Base-by-base conservation (phyloP, 2,329 filamentous ascomycete genomes). In the Teratosphaeria zuluensis region DNA sequence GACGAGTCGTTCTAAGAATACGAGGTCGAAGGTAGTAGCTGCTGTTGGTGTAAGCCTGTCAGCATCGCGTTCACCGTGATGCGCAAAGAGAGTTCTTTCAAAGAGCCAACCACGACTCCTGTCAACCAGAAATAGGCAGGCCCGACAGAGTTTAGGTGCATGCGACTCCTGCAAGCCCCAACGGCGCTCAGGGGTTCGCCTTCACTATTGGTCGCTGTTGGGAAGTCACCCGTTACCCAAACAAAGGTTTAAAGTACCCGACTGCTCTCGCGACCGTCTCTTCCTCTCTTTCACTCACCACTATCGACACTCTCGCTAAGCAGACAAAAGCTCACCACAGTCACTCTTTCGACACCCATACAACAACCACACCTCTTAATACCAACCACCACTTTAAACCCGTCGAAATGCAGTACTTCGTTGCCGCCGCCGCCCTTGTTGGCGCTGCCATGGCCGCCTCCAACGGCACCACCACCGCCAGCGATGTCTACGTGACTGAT, bases 361-460 rank as follows among this genome's bases (percentile, higher is more conserved):
- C 30, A 33, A 9, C 54, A 33, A 55, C 19, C 1, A 55, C 31
- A 55, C 1, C 61, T 56, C 67, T 66, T 56, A 58, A 53, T 54
- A 53, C 56, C 56, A 56, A 16, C 51, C 53, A 53, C 42, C 11
- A 38, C 30, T 31, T 16, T 33, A 52, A 55, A 31, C 31, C 38
- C 58, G 32, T 72, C 76, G 79, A 74, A 63, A 81, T 81, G 78
- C 77, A 76, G 74, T 78, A 78, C 76, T 73, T 77, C 64, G 65
- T 62, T 53, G 59, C 64, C 56, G 62, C 64, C 58, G 58, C 58
- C 60, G 72, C 73, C 65, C 66, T 77, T 60, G 75, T 72, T 60
- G 65, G 60, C 62, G 73, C 71, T 64, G 75, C 70, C 63, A 54
- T 24, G 19, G 72, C 73, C 66, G 65, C 75, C 61, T 73, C 70